Evolutionary conservation across 176 grass and related monocot genomes (phyloP).

Genomic region (Eleusine indica): DNA sequence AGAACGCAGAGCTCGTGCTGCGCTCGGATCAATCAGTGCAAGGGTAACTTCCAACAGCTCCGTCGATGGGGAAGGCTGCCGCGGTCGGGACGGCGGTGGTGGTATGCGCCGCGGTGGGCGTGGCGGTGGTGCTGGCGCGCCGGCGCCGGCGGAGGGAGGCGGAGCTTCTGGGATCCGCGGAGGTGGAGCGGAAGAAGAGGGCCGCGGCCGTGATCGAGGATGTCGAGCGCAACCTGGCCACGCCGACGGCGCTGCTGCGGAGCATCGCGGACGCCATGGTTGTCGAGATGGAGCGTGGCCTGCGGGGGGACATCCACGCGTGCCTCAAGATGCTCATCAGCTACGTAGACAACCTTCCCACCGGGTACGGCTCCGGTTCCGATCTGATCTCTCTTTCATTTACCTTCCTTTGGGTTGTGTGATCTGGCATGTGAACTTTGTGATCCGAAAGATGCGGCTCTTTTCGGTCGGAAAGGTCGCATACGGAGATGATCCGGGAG

Average conservation of each 20-base stretch:
- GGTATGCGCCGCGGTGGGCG: conserved; percentile 73
- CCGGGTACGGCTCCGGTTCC: conserved; percentile 50
- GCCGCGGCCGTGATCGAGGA: conserved; percentile 61
- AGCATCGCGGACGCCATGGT: conserved; percentile 81
- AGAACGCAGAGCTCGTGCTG: background rate
- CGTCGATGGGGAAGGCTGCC: conserved; percentile 67
- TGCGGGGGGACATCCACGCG: conserved; percentile 58
- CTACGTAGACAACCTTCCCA: conserved; percentile 93
- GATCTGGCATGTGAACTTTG: conserved; percentile 17
- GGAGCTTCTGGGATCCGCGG: conserved; percentile 25
- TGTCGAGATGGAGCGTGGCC: conserved; percentile 84
- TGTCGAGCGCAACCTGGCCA: conserved; percentile 64
- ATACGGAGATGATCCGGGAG: background rate
- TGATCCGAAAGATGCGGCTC: conserved; percentile 26
- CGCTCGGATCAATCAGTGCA: background rate
- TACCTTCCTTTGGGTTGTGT: background rate
- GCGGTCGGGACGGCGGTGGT: conserved; percentile 61
- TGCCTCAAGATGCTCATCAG: conserved; percentile 88
- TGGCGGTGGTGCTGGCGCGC: conserved; percentile 54
- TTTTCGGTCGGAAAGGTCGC: background rate
- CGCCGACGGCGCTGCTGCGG: conserved; percentile 76
- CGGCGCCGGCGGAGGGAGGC: conserved; percentile 35
- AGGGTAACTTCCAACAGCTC: background rate
- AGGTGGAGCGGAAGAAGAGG: conserved; percentile 43
- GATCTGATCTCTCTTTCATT: conserved; percentile 25